These are phyloP conservation scores for Cordyceps militaris DNA, from an alignment of 2,329 filamentous ascomycete species.

Conservation along the genomic window DNA sequence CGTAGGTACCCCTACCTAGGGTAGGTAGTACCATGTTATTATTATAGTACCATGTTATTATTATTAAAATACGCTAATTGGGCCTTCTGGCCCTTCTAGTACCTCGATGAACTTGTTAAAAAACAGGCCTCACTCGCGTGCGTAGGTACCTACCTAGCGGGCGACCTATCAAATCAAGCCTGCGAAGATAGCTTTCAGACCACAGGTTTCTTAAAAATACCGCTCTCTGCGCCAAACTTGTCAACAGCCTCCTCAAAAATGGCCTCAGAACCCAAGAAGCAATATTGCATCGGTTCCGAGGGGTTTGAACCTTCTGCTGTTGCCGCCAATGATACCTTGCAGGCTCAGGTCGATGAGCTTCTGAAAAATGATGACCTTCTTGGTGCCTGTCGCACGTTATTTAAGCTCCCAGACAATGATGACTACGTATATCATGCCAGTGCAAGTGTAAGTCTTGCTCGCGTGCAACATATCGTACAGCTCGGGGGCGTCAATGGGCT, in stretches of 20 bases:
- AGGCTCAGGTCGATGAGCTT: slow-evolving; percentile 29
- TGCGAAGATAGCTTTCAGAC: too few relatives aligned
- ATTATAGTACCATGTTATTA: too few relatives aligned
- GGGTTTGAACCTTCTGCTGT: slow-evolving; percentile 37
- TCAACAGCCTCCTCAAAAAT: slow-evolving; percentile 16
- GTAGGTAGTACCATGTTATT: too few relatives aligned
- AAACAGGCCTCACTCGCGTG: too few relatives aligned
- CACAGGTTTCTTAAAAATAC: neutral
- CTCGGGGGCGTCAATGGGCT: slow-evolving; percentile 39
- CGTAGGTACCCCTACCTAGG: too few relatives aligned
- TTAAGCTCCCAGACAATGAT: slow-evolving; percentile 38
- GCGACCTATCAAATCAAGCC: neutral
- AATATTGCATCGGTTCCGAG: slow-evolving; percentile 38
- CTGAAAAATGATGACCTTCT: slow-evolving; percentile 35
- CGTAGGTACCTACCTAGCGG: neutral
- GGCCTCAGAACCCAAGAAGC: slow-evolving; percentile 23
- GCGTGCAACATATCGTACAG: slow-evolving; percentile 41
- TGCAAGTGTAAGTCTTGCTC: slow-evolving; percentile 39
- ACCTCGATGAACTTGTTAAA: too few relatives aligned
- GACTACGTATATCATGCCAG: slow-evolving; percentile 46
- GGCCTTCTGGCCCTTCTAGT: too few relatives aligned
- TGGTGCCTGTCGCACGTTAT: slow-evolving; percentile 36
- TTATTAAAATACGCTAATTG: too few relatives aligned
- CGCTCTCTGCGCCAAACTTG: neutral
- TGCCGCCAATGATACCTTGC: slow-evolving; percentile 31